Evolutionary conservation across 176 grass and related monocot species (phyloP), one percentile per base, ranked within the genome.

Genomic region (Cymbopogon citratus): DNA sequence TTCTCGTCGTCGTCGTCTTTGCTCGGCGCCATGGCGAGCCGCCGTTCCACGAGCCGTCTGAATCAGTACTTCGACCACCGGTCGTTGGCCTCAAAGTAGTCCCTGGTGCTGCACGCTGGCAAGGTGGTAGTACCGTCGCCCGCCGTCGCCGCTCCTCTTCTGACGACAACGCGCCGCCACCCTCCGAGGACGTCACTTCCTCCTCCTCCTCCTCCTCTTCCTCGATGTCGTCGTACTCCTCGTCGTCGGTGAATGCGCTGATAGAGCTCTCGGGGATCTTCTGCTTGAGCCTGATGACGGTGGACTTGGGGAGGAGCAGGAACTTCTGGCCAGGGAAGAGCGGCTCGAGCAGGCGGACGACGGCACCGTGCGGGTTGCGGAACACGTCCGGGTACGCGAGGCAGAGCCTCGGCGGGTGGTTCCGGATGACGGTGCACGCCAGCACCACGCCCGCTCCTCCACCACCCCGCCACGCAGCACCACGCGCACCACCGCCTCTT

Each of bases 251-350:
- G 64, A 83, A 73, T 21, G 81, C 81, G 61, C 28, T 60, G 75
- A 80, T 34, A 26, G 87, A 74, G 36, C 60, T 24, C 77, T 60
- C 71, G 1, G 82, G 85, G 19, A 87, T 85, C 11, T 68, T 41
- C 7, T 71, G 81, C 75, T 76, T 72, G 25, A 93, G 88, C 64
- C 35, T 51, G 2, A 8, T 10, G 12, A 90, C n/a, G 51, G 91
- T 93, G 44, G 24, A 23, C 69, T 62, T 25, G 0, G 91, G 88
- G 3, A 93, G 24, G 2, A 93, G 82, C 10, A 83, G 56, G 29
- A 93, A 85, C 75, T 93, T 93, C 46, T 93, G 88, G 23, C 91
- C 91, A 0, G 91, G 91, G 21, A 93, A 79, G 3, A 93, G 91
- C 15, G 69, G 75, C 59, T 90, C 85, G 7, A 61, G 66, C 0